Percentiles rank a stretch among this genome's conserved stretches.
These are phyloP conservation scores for Venturia asperata DNA, from an alignment of 2,329 filamentous ascomycete genomes.

Conservation along the genomic window DNA sequence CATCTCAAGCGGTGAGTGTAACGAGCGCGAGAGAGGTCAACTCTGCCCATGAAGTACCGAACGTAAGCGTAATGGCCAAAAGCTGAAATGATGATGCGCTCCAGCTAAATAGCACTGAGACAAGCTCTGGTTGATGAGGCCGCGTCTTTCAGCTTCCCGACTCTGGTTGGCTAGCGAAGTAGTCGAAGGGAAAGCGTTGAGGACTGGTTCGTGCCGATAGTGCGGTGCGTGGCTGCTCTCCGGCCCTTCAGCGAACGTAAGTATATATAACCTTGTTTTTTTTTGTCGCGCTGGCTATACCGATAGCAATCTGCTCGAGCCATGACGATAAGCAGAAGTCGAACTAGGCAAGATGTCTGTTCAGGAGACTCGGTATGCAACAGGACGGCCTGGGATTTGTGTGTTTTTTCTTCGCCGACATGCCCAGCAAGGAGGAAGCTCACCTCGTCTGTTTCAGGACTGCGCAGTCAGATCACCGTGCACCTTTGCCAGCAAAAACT, in stretches of 20 bases:
- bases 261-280: neutral
- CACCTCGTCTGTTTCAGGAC: slow-evolving; percentile 3
- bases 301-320: slow-evolving; percentile 12
- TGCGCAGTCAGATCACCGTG: neutral
- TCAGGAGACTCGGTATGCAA: neutral
- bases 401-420: neutral
- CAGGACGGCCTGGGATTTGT: neutral
- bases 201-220: neutral
- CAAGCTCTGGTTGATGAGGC: neutral
- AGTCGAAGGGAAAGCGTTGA: neutral
- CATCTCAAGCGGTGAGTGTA: slow-evolving; percentile 16
- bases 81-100: neutral
- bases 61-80: neutral
- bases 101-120: neutral
- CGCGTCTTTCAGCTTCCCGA: neutral
- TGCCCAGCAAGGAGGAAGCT: neutral
- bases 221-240: neutral
- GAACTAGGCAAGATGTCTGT: slow-evolving; percentile 4
- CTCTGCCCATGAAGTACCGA: slow-evolving; percentile 15
- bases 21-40: slow-evolving; percentile 5
- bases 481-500: neutral
- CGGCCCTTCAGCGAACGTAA: neutral
- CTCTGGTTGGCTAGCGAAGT: neutral
- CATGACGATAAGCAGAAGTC: slow-evolving; percentile 11
- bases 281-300: neutral